Base-by-base conservation (phyloP, 176 grass and related monocot genomes). In the Cenchrus purpureus region DNA sequence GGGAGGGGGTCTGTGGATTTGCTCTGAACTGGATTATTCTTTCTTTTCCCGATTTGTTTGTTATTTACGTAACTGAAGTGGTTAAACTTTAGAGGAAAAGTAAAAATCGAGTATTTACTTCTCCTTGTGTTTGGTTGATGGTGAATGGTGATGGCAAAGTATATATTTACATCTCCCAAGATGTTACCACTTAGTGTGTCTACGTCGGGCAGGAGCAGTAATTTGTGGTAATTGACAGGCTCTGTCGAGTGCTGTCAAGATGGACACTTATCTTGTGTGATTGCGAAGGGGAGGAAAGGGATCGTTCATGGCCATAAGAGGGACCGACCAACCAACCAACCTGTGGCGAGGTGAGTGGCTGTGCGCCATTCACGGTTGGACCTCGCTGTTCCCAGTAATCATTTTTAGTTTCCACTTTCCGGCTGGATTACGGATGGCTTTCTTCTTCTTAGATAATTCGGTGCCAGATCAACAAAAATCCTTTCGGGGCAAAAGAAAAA, bases 241-340 rank as follows among this genome's bases (percentile, higher is more conserved):
- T 14, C 7, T 14, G 12, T 1, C 22, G 22, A 4, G 79, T 42
- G 65, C 9, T 9, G 31, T 52, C 62, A 28, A 75, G 66, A 9
- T 29, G 20, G 3, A 8, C 0, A 68, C 17, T 55, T 14, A 65
- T 6, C 11, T 58, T n/a, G 16, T 62, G 17, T 34, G 83, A 78
- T 8, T 16, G 45, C 25, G 13, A 79, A 71, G 17, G 1, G 7
- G 53, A 73, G 56, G 76, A 62, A 86, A 63, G 68, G 19, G 31
- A 22, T 12, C 9, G 44, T 29, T 25, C 60, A 29, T 12, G 1
- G 37, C 19, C 5, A 60, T 46, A 1, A 1, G 40, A 10, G 53
- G 51, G 52, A 67, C 64, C 64, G 31, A 16, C 64, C 64, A 37
- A 67, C 64, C 64, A 37, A 67, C 64, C 64, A 37, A 32, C 71